Base-by-base conservation (phyloP, 768 basidiomycete species). In the Mycena galericulata region DNA sequence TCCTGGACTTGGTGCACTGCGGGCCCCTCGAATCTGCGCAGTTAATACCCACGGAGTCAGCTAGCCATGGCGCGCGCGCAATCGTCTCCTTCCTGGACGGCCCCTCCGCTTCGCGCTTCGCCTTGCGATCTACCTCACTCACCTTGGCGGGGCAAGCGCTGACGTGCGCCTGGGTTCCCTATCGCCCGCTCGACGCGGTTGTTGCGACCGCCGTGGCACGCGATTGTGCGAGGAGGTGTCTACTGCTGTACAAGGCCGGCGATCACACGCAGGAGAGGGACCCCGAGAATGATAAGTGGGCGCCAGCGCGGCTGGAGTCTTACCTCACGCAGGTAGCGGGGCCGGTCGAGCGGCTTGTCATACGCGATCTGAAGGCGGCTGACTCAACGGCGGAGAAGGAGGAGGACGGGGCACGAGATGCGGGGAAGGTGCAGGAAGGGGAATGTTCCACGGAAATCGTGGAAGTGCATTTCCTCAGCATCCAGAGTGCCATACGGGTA, bases 11-110 rank as follows among this genome's bases (percentile, higher is more conserved):
- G 17, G 45, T 64, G 14, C 24, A 40, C 54, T 27, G 41, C 18
- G 62, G 62, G 15, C 18, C 53, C 1, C 22, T 65, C n/a, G 64
- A 65, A 38, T 53, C 20, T 32, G 40, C 27, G 29, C 14, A 53
- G 18, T 0, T 65, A 12, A 17, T 7, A 26, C 18, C 36, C 11
- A 24, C 41, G 2, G 20, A 26, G 17, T 10, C 20, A 6, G 7
- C 20, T 6, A 22, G 8, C 45, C 2, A 14, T 14, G 2, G 15
- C n/a, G 20, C 34, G 3, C 10, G 20, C 34, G 65, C 57, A 3
- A 30, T 51, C 9, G 18, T 66, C 17, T 45, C 65, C 15, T 60
- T 59, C 12, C 17, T 66, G 9, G 12, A 32, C 26, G 57, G 41
- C 8, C 20, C 38, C 38, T 24, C 49, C 32, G 57, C 57, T 4